Evolutionary conservation across 805 yeast genomes (phyloP).

Genomic region (Torulaspora indica): DNA sequence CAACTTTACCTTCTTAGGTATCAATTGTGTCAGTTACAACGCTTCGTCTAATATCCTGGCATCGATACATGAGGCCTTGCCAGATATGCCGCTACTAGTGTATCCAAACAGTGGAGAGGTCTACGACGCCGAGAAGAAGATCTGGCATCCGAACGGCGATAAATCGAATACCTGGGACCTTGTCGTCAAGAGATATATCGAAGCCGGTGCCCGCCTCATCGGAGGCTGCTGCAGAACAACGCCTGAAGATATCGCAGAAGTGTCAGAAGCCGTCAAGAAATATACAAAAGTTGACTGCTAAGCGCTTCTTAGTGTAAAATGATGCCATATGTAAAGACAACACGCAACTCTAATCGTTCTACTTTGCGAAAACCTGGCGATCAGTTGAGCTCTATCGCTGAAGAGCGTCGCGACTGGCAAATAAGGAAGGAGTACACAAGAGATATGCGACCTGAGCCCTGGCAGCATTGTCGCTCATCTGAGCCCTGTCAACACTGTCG

Average conservation of each 20-base stretch:
- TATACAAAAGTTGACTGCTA: neutral
- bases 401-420: too few relatives aligned
- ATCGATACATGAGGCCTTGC: slow-evolving; percentile 18
- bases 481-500: too few relatives aligned
- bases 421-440: too few relatives aligned
- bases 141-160: slow-evolving; percentile 36
- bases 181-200: slow-evolving; percentile 40
- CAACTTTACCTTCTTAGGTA: slow-evolving; percentile 51
- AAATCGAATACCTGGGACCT: slow-evolving; percentile 35
- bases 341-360: too few relatives aligned
- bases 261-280: slow-evolving; percentile 17
- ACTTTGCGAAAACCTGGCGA: too few relatives aligned
- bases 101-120: slow-evolving; percentile 79
- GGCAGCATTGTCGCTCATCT: too few relatives aligned
- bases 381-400: too few relatives aligned
- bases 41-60: slow-evolving; percentile 41
- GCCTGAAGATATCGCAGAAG: slow-evolving; percentile 40
- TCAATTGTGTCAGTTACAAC: slow-evolving; percentile 60
- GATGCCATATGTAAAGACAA: neutral
- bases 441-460: too few relatives aligned
- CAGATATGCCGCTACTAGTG: slow-evolving; percentile 42
- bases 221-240: slow-evolving; percentile 79
- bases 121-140: slow-evolving; percentile 47
- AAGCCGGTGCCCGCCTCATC: slow-evolving; percentile 44
- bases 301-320: neutral